These are phyloP conservation scores for Megacollybia platyphylla DNA, from an alignment of 1,284 basidiomycete genomes.

Conservation along the genomic window DNA sequence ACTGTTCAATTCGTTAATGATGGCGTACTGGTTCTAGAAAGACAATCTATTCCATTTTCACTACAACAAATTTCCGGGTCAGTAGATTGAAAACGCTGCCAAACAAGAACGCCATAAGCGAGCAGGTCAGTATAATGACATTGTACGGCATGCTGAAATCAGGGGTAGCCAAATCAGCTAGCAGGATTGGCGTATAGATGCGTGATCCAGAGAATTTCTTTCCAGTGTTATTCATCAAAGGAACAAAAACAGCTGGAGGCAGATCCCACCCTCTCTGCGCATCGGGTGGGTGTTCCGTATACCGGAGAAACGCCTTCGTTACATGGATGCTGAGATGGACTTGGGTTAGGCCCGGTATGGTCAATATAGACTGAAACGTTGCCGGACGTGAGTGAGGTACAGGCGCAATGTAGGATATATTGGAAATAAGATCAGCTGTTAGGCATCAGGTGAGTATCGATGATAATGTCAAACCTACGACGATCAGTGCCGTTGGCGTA, in stretches of 20 bases:
- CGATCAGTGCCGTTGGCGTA: constrained; percentile 24
- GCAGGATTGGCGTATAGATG: constrained; percentile 71
- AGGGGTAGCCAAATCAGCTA: constrained; percentile 88
- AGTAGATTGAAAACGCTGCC: constrained; percentile 85
- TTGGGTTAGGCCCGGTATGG: constrained; percentile 53
- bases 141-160: constrained; percentile 99
- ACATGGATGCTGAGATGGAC: constrained; percentile 65
- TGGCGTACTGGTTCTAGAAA: too few species aligned
- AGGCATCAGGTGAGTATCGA: constrained; percentile 1
- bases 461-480: constrained; percentile 22
- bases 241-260: constrained; percentile 67
- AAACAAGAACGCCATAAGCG: constrained; percentile 86
- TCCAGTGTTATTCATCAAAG: constrained; percentile 12
- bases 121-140: constrained; percentile 92
- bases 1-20: too few species aligned
- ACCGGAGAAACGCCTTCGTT: constrained; percentile 79
- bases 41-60: constrained; percentile 17
- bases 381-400: constrained; percentile 63
- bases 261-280: constrained; percentile 92
- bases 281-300: constrained; percentile 93
- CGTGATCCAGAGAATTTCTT: constrained; percentile 15
- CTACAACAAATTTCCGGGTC: constrained; percentile 67
- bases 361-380: constrained; percentile 61
- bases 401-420: constrained; percentile 57
- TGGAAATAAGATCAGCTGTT: constrained; percentile 44